These are phyloP conservation scores for Ceratocystis eucalypticola DNA, from an alignment of 2,329 filamentous ascomycete species.

Conservation along the genomic window DNA sequence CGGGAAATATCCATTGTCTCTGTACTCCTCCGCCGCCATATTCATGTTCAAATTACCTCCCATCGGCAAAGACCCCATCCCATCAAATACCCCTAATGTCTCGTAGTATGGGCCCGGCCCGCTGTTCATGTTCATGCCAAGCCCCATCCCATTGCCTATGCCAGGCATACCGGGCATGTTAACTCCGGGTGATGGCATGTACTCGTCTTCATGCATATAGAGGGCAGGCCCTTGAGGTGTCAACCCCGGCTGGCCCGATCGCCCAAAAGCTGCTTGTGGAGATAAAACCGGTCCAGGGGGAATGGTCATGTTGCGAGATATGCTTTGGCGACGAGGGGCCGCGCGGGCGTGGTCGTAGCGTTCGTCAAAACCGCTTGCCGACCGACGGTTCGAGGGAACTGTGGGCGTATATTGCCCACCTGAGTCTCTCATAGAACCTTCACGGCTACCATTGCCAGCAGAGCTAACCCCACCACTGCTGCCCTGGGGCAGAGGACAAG, in stretches of 20 bases:
- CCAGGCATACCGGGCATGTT: background rate
- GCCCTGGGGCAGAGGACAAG: background rate
- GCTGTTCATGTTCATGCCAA: slow-evolving; percentile 12
- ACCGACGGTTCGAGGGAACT: background rate
- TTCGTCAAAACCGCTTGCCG: background rate
- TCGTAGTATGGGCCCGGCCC: slow-evolving; percentile 7
- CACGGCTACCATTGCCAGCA: background rate
- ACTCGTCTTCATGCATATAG: slow-evolving; percentile 4
- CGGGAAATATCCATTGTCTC: slow-evolving; percentile 4
- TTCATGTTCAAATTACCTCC: slow-evolving; percentile 7
- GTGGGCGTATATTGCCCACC: background rate
- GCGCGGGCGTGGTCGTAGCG: background rate
- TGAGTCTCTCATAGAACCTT: background rate
- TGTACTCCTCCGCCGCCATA: slow-evolving; percentile 7
- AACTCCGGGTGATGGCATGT: background rate
- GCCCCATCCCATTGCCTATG: background rate
- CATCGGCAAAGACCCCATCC: slow-evolving; percentile 5
- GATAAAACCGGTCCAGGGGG: slow-evolving; percentile 4
- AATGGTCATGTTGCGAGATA: slow-evolving; percentile 11
- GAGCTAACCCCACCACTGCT: background rate
- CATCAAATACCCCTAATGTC: background rate
- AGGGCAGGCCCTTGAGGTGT: background rate
- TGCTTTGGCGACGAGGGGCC: slow-evolving; percentile 13
- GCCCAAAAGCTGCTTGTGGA: background rate
- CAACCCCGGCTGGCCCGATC: background rate